Base-by-base conservation (phyloP, 805 yeast genomes). In the Ogataea pilisensis region DNA sequence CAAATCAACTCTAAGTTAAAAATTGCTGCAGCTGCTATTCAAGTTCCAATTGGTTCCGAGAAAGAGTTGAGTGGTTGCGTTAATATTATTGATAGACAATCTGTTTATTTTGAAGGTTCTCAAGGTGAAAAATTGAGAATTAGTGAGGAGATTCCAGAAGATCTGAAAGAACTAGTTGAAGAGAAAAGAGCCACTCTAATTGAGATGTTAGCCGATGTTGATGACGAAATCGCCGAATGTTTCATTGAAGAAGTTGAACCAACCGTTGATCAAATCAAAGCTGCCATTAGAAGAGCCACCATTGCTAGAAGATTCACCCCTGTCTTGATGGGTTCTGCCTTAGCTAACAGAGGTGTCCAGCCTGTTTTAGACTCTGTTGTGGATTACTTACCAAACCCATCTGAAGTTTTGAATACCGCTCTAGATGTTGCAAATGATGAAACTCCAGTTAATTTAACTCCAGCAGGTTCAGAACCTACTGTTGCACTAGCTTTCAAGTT, bases 301-400 rank as follows among this genome's bases (percentile, higher is more conserved):
- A 91, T 91, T 66, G 95, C 90, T 25, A 81, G 97, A 69, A 85
- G 78, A 61, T 93, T 93, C 72, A 88, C 98, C 12, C 99, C 99
- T n/a, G 98, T 93, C n/a, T 72, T 91, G 50, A 93, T 93, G 97
- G 99, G 99, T 18, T 88, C 97, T 37, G 99, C 99, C 16, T 74
- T 93, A 49, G 99, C 98, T 43, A 93, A 93, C 70, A 86, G 82
- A 51, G 96, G 97, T 65, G 76, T 93, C 50, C 99, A 93, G 71
- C 90, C 90, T 18, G 96, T 91, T 28, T 73, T 93, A 54, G 97
- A 93, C 64, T 93, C 97, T 31, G 95, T 93, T 45, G 91, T 91
- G 50, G 97, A 91, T 63, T 93, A 81, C 66, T 75, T 93, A 56
- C 99, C 99, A 34, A 82, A 91, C 63, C 99, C 99, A 41, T 80